Evolutionary conservation across 345 rosid species (phyloP).

Genomic region (Populus alba): DNA sequence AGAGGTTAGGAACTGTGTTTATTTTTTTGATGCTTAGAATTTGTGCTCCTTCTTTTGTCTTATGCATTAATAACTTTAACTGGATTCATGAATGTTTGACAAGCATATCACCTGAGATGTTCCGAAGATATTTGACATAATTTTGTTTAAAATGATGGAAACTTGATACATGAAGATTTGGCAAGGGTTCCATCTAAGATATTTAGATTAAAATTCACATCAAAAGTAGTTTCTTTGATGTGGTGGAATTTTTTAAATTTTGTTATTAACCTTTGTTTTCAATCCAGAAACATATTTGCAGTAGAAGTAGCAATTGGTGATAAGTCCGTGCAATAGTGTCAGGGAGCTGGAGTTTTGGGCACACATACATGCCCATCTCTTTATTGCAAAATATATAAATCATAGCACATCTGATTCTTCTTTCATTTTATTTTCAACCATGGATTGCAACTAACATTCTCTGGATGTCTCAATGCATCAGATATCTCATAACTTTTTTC

Average conservation of each 20-base stretch:
- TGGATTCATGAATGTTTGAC: background rate
- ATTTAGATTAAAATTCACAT: background rate
- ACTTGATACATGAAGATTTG: background rate
- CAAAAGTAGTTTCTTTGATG: background rate
- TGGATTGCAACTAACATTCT: background rate
- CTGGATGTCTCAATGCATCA: background rate
- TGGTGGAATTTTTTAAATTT: background rate
- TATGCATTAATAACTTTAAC: background rate
- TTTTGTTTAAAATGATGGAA: background rate
- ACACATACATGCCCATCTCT: background rate
- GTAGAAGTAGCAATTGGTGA: background rate
- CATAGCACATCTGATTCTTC: background rate
- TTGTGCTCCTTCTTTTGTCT: background rate
- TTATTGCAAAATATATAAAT: background rate
- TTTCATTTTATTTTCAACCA: background rate
- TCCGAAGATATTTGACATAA: background rate
- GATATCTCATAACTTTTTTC: background rate
- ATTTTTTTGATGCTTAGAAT: background rate
- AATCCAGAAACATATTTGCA: background rate
- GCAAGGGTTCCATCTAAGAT: background rate
- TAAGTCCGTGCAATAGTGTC: background rate
- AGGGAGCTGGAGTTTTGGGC: background rate
- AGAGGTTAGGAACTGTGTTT: conserved; percentile 50
- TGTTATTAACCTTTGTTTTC: background rate
- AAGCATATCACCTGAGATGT: background rate